Base-by-base conservation (phyloP, 2,329 filamentous ascomycete genomes). In the Dryadomyces quercus-mongolicae region DNA sequence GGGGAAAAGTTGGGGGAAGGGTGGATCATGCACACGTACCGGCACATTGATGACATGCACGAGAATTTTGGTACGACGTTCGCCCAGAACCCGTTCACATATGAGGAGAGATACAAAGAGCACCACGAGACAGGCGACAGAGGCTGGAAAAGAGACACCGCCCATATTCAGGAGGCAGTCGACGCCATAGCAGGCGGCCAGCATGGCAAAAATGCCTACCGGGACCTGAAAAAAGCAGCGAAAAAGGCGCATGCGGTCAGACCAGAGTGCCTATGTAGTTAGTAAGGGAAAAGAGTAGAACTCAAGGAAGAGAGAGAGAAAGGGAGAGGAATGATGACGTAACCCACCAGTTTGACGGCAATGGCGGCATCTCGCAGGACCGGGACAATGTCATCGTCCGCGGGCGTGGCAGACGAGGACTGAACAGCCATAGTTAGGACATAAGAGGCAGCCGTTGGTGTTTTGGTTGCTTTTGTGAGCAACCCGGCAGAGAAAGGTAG, bases 91-190 rank as follows among this genome's bases (percentile, higher is more conserved):
- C 3, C 64, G 53, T 61, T 81, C 76, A 9, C 67, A 71, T 0
- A 71, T 53, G 8, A 81, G 67, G 12, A 82, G 65, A 0, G 62
- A 68, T 20, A 76, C 59, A 60, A 82, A 81, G 2, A 82, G 65
- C 9, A 80, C 57, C 46, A 82, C 66, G 59, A 83, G 70, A 46
- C 76, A 78, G 4, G 79, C 77, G 3, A 83, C 79, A 2, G 78
- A 81, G 2, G 80, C 75, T 0, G 79, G 79, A 57, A 84, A 84
- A 0, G 75, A 70, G 8, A 81, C 71, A 21, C 69, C 68, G 54
- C 73, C 71, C 8, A 75, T 63, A 13, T 67, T 66, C 55, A 75
- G 68, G 22, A 74, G 59, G n/a, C 65, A 65, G 57, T 73, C 67
- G 25, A 74, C 65, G 36, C 68, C 73, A 54, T 74, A 75, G 57